Evolutionary conservation across 2,329 filamentous ascomycete species (phyloP).

Genomic region (Berkeleyomyces basicola): DNA sequence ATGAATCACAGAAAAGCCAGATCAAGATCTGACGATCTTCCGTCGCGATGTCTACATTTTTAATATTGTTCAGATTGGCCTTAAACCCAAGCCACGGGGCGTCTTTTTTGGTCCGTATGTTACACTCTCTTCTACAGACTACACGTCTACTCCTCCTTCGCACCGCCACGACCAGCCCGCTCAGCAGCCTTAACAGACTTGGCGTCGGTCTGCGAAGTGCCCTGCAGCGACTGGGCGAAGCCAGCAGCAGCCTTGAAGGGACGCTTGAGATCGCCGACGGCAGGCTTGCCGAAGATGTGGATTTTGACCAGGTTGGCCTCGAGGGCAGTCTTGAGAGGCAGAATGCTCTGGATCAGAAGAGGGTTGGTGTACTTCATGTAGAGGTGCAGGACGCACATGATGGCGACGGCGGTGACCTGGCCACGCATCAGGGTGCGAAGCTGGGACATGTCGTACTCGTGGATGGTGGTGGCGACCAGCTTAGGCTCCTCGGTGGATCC

Average conservation of each 20-base stretch:
- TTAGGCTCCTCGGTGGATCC: conserved; percentile 89
- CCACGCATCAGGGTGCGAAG: conserved; percentile 69
- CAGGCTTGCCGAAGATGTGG: conserved; percentile 73
- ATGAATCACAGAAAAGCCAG: no score
- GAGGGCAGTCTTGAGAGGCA: conserved; percentile 87
- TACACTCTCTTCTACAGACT: conserved; percentile 2
- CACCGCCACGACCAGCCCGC: conserved; percentile 54
- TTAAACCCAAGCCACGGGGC: neutral
- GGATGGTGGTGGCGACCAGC: conserved; percentile 88
- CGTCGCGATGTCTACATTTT: neutral
- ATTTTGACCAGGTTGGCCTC: conserved; percentile 96
- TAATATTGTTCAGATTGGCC: neutral
- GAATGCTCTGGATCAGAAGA: conserved; percentile 94
- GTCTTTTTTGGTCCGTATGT: neutral
- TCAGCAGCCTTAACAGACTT: conserved; percentile 69
- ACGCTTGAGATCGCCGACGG: conserved; percentile 78
- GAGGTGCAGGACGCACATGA: conserved; percentile 98
- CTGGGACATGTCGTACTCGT: conserved; percentile 84
- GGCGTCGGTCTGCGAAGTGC: conserved; percentile 75
- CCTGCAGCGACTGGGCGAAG: conserved; percentile 64
- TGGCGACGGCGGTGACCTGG: conserved; percentile 88
- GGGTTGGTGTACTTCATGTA: conserved; percentile 99
- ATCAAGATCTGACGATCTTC: no score
- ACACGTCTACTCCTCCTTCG: conserved; percentile 48
- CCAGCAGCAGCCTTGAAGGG: conserved; percentile 82